These are phyloP conservation scores for Bondarzewia mesenterica DNA, from an alignment of 1,284 basidiomycete species.

Conservation along the genomic window DNA sequence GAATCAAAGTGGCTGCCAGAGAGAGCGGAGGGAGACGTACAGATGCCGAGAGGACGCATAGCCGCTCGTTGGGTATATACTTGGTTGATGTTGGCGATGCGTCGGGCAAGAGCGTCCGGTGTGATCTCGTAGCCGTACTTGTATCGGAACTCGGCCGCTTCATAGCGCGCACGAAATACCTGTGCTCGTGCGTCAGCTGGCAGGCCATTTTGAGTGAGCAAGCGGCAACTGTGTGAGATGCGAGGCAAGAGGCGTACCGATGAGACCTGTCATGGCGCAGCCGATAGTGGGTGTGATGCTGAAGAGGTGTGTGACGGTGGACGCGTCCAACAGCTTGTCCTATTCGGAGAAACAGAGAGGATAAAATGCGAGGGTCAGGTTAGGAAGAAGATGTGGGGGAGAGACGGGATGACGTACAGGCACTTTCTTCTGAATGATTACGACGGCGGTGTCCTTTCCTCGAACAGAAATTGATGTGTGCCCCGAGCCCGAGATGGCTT, in stretches of 20 bases:
- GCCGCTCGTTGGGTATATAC: conserved; percentile 97
- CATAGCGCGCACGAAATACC: conserved; percentile 80
- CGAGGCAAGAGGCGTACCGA: conserved; percentile 48
- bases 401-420: conserved; percentile 58
- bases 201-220: background rate
- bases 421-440: conserved; percentile 98
- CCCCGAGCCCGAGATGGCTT: conserved; percentile 95
- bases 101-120: conserved; percentile 87
- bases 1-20: no score
- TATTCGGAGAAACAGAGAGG: conserved; percentile 22
- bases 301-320: conserved; percentile 93
- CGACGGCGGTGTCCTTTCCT: conserved; percentile 91
- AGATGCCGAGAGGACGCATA: conserved; percentile 95
- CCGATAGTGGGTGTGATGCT: conserved; percentile 96
- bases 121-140: conserved; percentile 99
- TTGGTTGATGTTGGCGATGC: conserved; percentile 98
- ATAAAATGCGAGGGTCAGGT: background rate
- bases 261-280: conserved; percentile 94
- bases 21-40: conserved; percentile 36
- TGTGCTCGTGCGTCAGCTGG: conserved; percentile 91
- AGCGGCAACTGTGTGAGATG: background rate
- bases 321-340: conserved; percentile 97
- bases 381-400: background rate
- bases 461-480: conserved; percentile 91
- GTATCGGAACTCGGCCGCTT: conserved; percentile 94